These are phyloP conservation scores for Zygotorulaspora mrakii DNA, from an alignment of 1,139 yeast genomes.

Conservation along the genomic window DNA sequence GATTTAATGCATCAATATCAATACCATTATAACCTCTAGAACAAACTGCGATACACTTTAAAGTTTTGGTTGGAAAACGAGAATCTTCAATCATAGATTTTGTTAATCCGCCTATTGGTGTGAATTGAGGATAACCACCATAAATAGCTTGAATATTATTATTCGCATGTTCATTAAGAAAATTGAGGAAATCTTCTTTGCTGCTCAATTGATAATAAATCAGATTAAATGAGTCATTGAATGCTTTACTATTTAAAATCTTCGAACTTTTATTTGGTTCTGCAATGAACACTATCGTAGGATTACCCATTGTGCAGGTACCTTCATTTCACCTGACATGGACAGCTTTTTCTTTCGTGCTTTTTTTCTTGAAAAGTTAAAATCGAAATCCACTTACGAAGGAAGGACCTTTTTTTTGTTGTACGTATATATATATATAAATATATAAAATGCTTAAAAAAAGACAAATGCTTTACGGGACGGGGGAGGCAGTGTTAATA, in stretches of 20 bases:
- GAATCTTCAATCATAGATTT: conserved; percentile 25
- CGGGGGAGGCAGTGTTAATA: too few species aligned
- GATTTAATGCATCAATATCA: conserved; percentile 26
- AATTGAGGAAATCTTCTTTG: conserved; percentile 20
- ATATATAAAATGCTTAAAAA: too few species aligned
- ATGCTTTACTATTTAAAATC: conserved; percentile 12
- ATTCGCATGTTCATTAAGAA: conserved; percentile 18
- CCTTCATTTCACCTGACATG: background rate
- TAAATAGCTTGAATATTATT: conserved; percentile 29
- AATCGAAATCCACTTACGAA: too few species aligned
- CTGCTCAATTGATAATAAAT: conserved; percentile 19
- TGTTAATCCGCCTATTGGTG: conserved; percentile 31
- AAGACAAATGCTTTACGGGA: too few species aligned
- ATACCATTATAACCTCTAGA: conserved; percentile 33
- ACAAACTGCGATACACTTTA: conserved; percentile 30
- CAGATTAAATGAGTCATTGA: conserved; percentile 16
- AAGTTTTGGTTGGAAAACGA: conserved; percentile 21
- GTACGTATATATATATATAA: too few species aligned
- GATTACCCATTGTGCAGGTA: conserved; percentile 10
- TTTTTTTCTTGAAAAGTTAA: too few species aligned
- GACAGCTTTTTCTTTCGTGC: conserved; percentile 4
- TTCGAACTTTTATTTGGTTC: conserved; percentile 20
- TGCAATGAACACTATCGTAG: conserved; percentile 24
- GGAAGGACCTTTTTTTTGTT: too few species aligned
- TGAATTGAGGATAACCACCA: conserved; percentile 33